These are phyloP conservation scores for Colletotrichum theobromicola DNA, from an alignment of 2,329 filamentous ascomycete genomes.

Conservation along the genomic window DNA sequence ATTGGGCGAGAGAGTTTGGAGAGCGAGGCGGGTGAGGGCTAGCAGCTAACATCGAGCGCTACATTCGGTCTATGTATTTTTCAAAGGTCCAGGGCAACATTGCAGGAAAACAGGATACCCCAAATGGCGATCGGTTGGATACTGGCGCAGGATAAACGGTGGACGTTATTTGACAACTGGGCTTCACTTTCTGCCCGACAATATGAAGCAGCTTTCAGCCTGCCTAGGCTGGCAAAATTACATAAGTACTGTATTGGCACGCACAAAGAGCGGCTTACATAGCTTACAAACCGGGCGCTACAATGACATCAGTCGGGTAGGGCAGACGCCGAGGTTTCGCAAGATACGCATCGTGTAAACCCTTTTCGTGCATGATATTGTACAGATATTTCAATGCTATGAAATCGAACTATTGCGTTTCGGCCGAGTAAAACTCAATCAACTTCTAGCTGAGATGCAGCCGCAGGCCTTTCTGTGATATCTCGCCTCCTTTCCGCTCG, in stretches of 20 bases:
- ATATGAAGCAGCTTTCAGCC: not conserved
- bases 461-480: not conserved
- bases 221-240: not conserved
- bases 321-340: not conserved
- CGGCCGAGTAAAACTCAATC: not conserved
- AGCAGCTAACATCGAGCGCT: not conserved
- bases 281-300: not conserved
- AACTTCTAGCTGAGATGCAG: not conserved
- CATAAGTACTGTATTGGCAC: not conserved
- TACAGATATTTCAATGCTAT: not conserved
- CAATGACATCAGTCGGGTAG: not conserved
- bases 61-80: not conserved
- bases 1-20: constrained; percentile 93
- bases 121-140: not conserved
- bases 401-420: not conserved
- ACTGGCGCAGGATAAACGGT: not conserved
- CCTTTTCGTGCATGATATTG: not conserved
- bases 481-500: constrained; percentile 39
- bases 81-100: not conserved
- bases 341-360: not conserved
- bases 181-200: not conserved
- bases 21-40: constrained; percentile 76
- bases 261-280: not conserved
- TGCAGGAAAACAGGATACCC: not conserved
- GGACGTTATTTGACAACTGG: not conserved